phyloP scores from a whole-genome alignment of 805 yeast species.

The Lachancea meyersii region DNA sequence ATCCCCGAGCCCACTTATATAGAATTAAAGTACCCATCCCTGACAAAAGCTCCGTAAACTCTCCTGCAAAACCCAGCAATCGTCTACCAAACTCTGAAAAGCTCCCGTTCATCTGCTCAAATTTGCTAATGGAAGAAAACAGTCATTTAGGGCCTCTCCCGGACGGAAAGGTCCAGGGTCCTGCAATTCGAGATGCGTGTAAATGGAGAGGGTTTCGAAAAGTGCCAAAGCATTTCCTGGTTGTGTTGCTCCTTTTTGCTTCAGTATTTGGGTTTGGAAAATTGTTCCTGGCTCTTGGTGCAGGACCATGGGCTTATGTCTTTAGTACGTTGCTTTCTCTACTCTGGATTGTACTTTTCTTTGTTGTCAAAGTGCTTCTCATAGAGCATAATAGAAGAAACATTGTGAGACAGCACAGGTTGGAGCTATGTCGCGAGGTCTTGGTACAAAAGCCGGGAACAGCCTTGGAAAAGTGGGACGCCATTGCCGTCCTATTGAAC shows the following conservation, averaged over 20 bases:
- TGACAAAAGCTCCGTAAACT: too few species aligned
- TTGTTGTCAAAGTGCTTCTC: neutral
- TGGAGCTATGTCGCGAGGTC: slow-evolving; percentile 2
- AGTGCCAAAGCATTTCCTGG: neutral
- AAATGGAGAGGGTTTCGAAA: neutral
- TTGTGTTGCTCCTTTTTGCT: neutral
- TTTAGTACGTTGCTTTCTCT: neutral
- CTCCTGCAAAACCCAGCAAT: too few species aligned
- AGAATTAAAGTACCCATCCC: too few species aligned
- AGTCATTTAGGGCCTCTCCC: neutral
- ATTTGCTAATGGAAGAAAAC: neutral
- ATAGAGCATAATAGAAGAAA: neutral
- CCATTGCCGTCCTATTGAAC: slow-evolving; percentile 7
- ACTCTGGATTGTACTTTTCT: neutral
- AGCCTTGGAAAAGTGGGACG: slow-evolving; percentile 8
- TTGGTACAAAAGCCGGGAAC: slow-evolving; percentile 8
- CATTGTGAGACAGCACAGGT: slow-evolving; percentile 15
- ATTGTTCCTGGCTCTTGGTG: neutral
- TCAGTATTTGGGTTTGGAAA: neutral
- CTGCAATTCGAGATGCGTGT: neutral
- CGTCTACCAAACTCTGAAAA: too few species aligned
- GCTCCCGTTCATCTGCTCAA: too few species aligned
- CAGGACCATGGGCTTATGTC: neutral
- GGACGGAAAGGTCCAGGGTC: neutral
- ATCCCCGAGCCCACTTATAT: too few species aligned